phyloP scores from a whole-genome alignment of 2,329 filamentous ascomycete species.

The Rugonectria rugulosa region DNA sequence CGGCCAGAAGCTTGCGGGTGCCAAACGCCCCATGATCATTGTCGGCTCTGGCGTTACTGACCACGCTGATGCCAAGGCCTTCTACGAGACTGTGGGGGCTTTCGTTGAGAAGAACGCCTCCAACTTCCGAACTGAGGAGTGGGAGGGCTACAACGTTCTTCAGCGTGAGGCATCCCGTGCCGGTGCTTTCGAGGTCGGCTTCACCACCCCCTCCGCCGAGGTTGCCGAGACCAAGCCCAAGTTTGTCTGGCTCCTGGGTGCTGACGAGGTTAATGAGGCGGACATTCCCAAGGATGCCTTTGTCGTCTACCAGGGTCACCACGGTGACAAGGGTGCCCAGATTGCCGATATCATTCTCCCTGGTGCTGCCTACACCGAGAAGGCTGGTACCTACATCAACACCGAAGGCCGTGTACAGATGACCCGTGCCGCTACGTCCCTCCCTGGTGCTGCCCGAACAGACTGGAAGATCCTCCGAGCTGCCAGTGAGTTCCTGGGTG shows the following conservation, averaged over 20 bases:
- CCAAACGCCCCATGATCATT: conserved; percentile 95
- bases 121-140: conserved; percentile 88
- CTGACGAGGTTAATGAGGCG: conserved; percentile 84
- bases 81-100: conserved; percentile 87
- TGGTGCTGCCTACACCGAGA: conserved; percentile 96
- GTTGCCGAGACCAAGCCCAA: conserved; percentile 89
- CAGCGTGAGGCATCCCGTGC: conserved; percentile 92
- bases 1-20: conserved; percentile 87
- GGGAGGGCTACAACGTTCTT: conserved; percentile 97
- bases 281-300: conserved; percentile 97
- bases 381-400: conserved; percentile 95
- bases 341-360: conserved; percentile 94
- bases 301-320: conserved; percentile 97
- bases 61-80: conserved; percentile 88
- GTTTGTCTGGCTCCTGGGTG: conserved; percentile 95
- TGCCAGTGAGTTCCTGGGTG: conserved; percentile 87
- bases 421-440: conserved; percentile 85
- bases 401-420: conserved; percentile 97
- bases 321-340: conserved; percentile 92
- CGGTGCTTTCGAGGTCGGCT: conserved; percentile 95
- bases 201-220: conserved; percentile 81
- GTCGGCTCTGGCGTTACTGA: conserved; percentile 92
- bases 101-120: conserved; percentile 94
- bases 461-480: conserved; percentile 99
- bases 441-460: conserved; percentile 88